Percentiles rank a stretch among this genome's conserved stretches.
These are phyloP conservation scores for Venturiaceae sp. DNA, from an alignment of 2,329 filamentous ascomycete species.

Conservation along the genomic window DNA sequence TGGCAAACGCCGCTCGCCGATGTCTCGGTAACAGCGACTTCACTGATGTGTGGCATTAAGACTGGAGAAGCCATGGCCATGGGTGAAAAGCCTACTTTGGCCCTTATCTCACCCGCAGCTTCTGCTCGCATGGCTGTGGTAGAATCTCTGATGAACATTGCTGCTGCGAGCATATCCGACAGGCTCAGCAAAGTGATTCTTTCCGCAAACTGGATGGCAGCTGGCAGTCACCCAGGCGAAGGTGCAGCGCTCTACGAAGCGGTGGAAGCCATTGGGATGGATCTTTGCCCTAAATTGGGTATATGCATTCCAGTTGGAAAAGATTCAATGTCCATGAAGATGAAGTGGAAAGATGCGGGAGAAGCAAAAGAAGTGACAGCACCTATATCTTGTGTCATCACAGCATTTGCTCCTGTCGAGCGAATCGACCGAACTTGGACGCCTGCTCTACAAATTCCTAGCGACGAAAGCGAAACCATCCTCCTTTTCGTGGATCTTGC, in stretches of 20 bases:
- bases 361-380: conserved; percentile 79
- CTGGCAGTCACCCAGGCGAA: conserved; percentile 87
- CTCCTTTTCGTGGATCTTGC: conserved; percentile 89
- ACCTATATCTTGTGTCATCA: conserved; percentile 82
- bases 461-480: conserved; percentile 72
- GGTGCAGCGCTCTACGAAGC: conserved; percentile 88
- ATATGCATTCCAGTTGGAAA: conserved; percentile 95
- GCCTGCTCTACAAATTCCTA: conserved; percentile 69
- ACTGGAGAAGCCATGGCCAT: conserved; percentile 96
- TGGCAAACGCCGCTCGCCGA: conserved; percentile 95
- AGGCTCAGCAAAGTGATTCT: conserved; percentile 72
- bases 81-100: conserved; percentile 84
- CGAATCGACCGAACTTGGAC: conserved; percentile 88
- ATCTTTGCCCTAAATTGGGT: conserved; percentile 81
- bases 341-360: conserved; percentile 69
- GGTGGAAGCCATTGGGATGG: conserved; percentile 85
- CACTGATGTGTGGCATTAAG: conserved; percentile 60
- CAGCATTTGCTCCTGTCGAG: conserved; percentile 77
- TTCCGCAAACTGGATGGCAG: conserved; percentile 98
- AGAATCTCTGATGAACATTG: conserved; percentile 87
- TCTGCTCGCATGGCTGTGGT: conserved; percentile 95
- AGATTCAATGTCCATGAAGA: conserved; percentile 98
- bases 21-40: conserved; percentile 83
- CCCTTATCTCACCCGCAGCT: conserved; percentile 78
- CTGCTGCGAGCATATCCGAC: conserved; percentile 65